Evolutionary conservation across 2,329 filamentous ascomycete genomes (phyloP).

Genomic region (Penicillium griseofulvum): DNA sequence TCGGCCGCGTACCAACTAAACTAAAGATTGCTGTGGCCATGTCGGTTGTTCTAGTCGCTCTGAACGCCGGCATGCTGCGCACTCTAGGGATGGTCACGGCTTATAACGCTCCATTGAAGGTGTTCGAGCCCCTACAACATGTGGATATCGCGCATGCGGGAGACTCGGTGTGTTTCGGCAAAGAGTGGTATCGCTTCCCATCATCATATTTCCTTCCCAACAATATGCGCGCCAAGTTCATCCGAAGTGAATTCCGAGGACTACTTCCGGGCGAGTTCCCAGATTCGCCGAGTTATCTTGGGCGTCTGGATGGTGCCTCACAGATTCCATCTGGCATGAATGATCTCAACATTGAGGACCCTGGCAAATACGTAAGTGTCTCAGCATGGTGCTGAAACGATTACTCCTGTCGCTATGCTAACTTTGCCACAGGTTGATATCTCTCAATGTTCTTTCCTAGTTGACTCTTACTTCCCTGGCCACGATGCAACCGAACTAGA

Average conservation of each 20-base stretch:
- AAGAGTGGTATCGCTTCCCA: slow-evolving; percentile 98
- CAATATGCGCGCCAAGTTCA: slow-evolving; percentile 81
- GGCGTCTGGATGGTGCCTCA: slow-evolving; percentile 80
- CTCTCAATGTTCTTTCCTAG: slow-evolving; percentile 72
- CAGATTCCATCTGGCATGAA: slow-evolving; percentile 82
- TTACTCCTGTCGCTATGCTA: slow-evolving; percentile 1
- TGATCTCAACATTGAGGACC: slow-evolving; percentile 82
- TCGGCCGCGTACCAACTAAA: slow-evolving; percentile 69
- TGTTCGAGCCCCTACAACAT: slow-evolving; percentile 51
- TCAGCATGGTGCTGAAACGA: too few species aligned
- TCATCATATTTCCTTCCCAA: slow-evolving; percentile 86
- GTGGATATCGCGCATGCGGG: slow-evolving; percentile 56
- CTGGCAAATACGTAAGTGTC: slow-evolving; percentile 72
- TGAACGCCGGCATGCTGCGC: slow-evolving; percentile 67
- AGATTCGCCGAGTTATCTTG: slow-evolving; percentile 67
- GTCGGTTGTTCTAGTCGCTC: slow-evolving; percentile 59
- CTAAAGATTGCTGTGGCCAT: slow-evolving; percentile 68
- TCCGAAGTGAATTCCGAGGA: slow-evolving; percentile 86
- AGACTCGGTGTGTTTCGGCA: slow-evolving; percentile 81
- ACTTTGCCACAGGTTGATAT: slow-evolving; percentile 58
- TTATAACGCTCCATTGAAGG: slow-evolving; percentile 76
- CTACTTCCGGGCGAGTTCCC: slow-evolving; percentile 87
- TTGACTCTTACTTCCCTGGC: slow-evolving; percentile 78
- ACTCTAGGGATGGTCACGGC: slow-evolving; percentile 74
- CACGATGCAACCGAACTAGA: slow-evolving; percentile 64